phyloP scores from a whole-genome alignment of 2,329 filamentous ascomycete genomes.

The Fusarium foetens region DNA sequence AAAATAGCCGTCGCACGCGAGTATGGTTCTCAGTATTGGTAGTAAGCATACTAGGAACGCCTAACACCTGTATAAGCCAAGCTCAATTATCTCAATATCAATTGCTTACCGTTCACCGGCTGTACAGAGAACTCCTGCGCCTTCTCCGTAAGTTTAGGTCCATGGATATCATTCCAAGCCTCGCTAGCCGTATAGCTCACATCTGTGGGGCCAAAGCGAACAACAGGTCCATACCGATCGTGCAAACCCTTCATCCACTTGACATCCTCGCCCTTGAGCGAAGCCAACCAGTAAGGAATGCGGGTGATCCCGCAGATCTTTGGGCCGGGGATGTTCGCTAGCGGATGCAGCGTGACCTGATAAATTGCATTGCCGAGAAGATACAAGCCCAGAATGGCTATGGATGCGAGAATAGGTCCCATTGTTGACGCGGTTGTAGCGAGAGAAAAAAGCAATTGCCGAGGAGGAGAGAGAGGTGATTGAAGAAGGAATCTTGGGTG shows the following conservation, averaged over 20 bases:
- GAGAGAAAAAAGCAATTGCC: not conserved
- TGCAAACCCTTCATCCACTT: constrained; percentile 15
- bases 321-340: constrained; percentile 17
- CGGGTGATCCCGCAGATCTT: constrained; percentile 14
- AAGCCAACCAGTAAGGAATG: constrained; percentile 12
- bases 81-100: not conserved
- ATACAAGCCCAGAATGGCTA: constrained; percentile 2
- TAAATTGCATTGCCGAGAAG: not conserved
- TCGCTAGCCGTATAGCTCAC: constrained; percentile 13
- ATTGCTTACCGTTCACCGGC: constrained; percentile 4
- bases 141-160: constrained; percentile 14
- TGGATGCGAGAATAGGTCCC: not conserved
- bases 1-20: constrained; percentile 8
- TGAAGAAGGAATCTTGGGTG: not conserved
- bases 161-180: constrained; percentile 20
- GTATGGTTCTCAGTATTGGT: not conserved
- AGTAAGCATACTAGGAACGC: constrained; percentile 19
- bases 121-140: constrained; percentile 9
- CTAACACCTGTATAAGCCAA: not conserved
- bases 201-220: constrained; percentile 23
- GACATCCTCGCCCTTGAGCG: constrained; percentile 4
- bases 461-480: not conserved
- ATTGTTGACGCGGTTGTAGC: not conserved
- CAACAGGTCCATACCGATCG: constrained; percentile 16
- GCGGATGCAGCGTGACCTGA: constrained; percentile 9